Base-by-base conservation (phyloP, 2,329 filamentous ascomycete species). In the Trichophyton verrucosum region DNA sequence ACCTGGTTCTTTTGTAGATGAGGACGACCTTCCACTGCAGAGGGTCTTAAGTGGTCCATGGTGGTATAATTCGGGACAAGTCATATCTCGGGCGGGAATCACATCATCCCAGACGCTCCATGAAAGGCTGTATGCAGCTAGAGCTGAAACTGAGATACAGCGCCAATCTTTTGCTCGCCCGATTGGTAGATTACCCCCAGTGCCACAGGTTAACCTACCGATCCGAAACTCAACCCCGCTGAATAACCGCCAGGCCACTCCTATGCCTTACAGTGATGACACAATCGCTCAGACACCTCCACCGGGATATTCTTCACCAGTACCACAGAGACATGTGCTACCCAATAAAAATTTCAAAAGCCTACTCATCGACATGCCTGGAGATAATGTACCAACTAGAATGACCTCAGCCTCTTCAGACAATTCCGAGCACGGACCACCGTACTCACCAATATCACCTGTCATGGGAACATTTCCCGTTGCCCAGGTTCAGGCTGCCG, bases 11-110 rank as follows among this genome's bases (percentile, higher is more conserved):
- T 30, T 30, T 13, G 30, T 13, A 6, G 24, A n/a, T 7, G 38
- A 47, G 11, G 38, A 46, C 11, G 44, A 56, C 22, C 60, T 60
- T 27, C 63, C 64, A 38, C 8, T 66, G 24, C 53, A 56, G 46
- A 61, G 64, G 59, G 59, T 57, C 2, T 56, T 68, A 36, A 62
- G 61, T 7, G 64, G 64, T 4, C 24, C 57, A 17, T 65, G 64
- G 64, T 64, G 64, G 49, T 64, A 66, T 57, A 55, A 57, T 13
- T 49, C 60, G 24, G 30, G 58, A 17, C 22, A 30, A 56, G 56
- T 27, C 17, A 27, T n/a, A 56, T 57, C 27, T 22, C 22, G 7
- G 2, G 15, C 27, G 22, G 49, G 42, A 51, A 20, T 20, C 24
- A 62, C 61, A 22, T 61, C 66, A 13, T 63, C 65, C 24, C 61